These are phyloP conservation scores for Tagetes erecta DNA, from an alignment of 129 eudicot species.

Conservation along the genomic window DNA sequence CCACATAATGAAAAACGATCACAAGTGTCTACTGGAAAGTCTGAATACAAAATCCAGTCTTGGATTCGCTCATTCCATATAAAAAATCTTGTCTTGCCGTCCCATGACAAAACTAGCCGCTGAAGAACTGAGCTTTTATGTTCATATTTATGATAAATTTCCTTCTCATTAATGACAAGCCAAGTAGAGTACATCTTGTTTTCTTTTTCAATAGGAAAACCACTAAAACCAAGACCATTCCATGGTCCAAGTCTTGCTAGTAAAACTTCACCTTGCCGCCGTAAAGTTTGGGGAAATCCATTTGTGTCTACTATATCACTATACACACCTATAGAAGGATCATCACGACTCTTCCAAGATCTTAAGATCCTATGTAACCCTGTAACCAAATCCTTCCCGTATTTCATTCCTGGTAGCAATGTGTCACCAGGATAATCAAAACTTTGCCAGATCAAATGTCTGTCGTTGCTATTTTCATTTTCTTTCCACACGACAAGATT, in stretches of 20 bases:
- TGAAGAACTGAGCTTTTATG: not conserved
- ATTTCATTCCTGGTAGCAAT: constrained; percentile 30
- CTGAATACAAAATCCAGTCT: constrained; percentile 10
- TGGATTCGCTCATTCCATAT: not conserved
- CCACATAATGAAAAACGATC: constrained; percentile 31
- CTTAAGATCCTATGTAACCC: constrained; percentile 14
- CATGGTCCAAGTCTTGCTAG: constrained; percentile 37
- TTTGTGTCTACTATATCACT: constrained; percentile 1
- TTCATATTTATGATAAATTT: constrained; percentile 16
- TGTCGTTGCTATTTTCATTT: not conserved
- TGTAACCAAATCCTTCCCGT: constrained; percentile 29
- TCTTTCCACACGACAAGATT: constrained; percentile 24
- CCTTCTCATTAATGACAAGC: constrained; percentile 25
- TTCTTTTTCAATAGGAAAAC: constrained; percentile 1
- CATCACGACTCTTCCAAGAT: constrained; percentile 40
- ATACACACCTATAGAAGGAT: constrained; percentile 36
- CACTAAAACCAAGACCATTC: constrained; percentile 13
- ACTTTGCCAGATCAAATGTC: constrained; percentile 33
- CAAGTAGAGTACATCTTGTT: not conserved
- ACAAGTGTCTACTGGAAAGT: constrained; percentile 1
- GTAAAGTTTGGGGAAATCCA: constrained; percentile 33
- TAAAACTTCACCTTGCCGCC: constrained; percentile 1
- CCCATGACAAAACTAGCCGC: not conserved
- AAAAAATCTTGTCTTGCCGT: not conserved
- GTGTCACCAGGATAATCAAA: constrained; percentile 35